Percentiles rank a stretch among this genome's conserved stretches.
These are phyloP conservation scores for Aspergillus ochraceoroseus DNA, from an alignment of 2,329 filamentous ascomycete species.

Conservation along the genomic window DNA sequence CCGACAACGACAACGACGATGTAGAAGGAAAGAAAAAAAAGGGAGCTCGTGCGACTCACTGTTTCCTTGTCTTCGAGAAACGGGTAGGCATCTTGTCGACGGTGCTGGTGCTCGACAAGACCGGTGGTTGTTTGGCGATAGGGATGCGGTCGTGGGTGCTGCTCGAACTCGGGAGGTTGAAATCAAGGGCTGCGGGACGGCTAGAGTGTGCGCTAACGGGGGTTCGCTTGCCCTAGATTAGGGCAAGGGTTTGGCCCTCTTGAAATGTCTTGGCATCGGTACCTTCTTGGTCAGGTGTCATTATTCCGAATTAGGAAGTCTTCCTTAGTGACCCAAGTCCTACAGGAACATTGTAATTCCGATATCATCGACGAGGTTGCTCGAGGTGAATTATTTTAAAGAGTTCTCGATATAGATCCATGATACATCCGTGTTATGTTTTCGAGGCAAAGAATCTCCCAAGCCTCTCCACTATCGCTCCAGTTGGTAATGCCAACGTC, in stretches of 20 bases:
- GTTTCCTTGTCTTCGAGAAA: conserved; percentile 49
- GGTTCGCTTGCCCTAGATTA: conserved; percentile 37
- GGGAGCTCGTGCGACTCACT: conserved; percentile 38
- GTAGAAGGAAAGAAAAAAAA: conserved; percentile 18
- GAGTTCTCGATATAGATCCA: background rate
- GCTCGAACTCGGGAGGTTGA: conserved; percentile 35
- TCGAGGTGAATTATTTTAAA: conserved; percentile 7
- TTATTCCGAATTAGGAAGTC: no score
- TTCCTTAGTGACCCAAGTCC: no score
- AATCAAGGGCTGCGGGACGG: conserved; percentile 33
- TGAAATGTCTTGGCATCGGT: conserved; percentile 12
- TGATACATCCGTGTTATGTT: background rate
- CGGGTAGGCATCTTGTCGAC: conserved; percentile 50
- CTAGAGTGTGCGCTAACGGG: conserved; percentile 39
- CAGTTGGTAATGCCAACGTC: conserved; percentile 24
- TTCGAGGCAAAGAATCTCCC: conserved; percentile 31
- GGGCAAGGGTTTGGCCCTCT: conserved; percentile 18
- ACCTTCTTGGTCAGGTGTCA: conserved; percentile 8
- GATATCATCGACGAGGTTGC: no score
- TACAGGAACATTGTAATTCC: no score
- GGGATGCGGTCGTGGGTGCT: conserved; percentile 31
- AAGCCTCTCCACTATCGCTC: conserved; percentile 28
- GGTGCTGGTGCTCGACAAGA: conserved; percentile 41
- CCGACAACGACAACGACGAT: background rate
- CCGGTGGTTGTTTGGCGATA: conserved; percentile 37